A percentile compares a stretch with the other conserved stretches of the same genome.
Evolutionary conservation across 1,284 basidiomycete genomes (phyloP).

Genomic region (Leccinum pallidistipes): DNA sequence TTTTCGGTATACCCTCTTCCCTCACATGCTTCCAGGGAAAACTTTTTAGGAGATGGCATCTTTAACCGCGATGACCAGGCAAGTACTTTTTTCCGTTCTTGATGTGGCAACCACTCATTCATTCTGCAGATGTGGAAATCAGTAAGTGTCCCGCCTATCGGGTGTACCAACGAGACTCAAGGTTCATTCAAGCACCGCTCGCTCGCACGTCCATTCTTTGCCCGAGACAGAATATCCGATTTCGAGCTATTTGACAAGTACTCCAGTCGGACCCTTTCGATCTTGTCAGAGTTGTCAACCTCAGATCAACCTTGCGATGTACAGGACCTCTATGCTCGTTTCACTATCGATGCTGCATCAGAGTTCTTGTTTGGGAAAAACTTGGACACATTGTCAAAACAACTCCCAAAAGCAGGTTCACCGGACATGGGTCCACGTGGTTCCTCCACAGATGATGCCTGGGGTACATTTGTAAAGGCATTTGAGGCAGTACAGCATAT

Average conservation of each 20-base stretch:
- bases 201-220: conserved; percentile 73
- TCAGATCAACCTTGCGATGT: conserved; percentile 50
- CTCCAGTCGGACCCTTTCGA: conserved; percentile 46
- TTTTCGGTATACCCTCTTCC: neutral
- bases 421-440: conserved; percentile 55
- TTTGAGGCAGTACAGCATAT: conserved; percentile 64
- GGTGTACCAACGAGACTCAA: conserved; percentile 6
- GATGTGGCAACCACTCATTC: conserved; percentile 8
- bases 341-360: conserved; percentile 68
- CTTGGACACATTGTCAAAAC: conserved; percentile 56
- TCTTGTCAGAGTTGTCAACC: conserved; percentile 44
- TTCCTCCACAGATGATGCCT: conserved; percentile 56
- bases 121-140: conserved; percentile 49
- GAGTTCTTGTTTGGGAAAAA: conserved; percentile 69
- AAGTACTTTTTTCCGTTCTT: conserved; percentile 21
- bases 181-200: conserved; percentile 51
- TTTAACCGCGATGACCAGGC: conserved; percentile 74
- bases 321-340: conserved; percentile 68
- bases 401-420: conserved; percentile 51
- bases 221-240: conserved; percentile 66
- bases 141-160: conserved; percentile 33
- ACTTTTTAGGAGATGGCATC: conserved; percentile 67
- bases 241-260: conserved; percentile 67
- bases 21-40: conserved; percentile 47
- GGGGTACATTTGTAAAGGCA: conserved; percentile 61